phyloP scores from a whole-genome alignment of 345 rosid genomes.

The Reutealis trisperma region DNA sequence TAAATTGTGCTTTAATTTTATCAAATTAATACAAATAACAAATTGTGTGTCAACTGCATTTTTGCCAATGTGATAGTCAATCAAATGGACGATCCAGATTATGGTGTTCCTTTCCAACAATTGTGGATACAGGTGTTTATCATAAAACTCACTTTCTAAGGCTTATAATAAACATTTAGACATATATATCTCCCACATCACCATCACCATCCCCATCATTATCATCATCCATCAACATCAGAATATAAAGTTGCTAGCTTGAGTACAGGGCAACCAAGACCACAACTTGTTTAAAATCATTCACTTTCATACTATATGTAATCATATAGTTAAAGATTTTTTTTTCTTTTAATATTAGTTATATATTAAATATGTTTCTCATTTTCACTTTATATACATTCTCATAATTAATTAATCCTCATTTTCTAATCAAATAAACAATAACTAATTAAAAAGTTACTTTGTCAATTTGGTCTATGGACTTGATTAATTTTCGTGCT shows the following conservation, averaged over 20 bases:
- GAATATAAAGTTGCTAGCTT: conserved; percentile 24
- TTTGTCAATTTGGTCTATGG: too few relatives aligned
- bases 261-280: not conserved
- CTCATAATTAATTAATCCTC: too few relatives aligned
- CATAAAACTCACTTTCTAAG: conserved; percentile 24
- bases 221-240: conserved; percentile 21
- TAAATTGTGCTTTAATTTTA: too few relatives aligned
- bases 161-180: conserved; percentile 26
- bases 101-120: conserved; percentile 28
- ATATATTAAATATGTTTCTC: too few relatives aligned
- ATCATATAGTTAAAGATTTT: not conserved
- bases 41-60: too few relatives aligned
- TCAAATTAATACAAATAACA: too few relatives aligned
- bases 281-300: conserved; percentile 3
- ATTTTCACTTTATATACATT: too few relatives aligned
- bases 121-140: conserved; percentile 24
- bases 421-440: too few relatives aligned
- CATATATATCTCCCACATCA: conserved; percentile 15
- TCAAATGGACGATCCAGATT: conserved; percentile 29
- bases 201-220: conserved; percentile 36
- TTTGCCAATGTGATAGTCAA: conserved; percentile 12
- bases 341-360: too few relatives aligned
- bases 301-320: not conserved
- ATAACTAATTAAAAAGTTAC: too few relatives aligned
- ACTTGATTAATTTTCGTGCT: too few relatives aligned